Evolutionary conservation across 2,329 filamentous ascomycete species (phyloP), one percentile per base, ranked within the genome.

Genomic region (Xylaria sp.): DNA sequence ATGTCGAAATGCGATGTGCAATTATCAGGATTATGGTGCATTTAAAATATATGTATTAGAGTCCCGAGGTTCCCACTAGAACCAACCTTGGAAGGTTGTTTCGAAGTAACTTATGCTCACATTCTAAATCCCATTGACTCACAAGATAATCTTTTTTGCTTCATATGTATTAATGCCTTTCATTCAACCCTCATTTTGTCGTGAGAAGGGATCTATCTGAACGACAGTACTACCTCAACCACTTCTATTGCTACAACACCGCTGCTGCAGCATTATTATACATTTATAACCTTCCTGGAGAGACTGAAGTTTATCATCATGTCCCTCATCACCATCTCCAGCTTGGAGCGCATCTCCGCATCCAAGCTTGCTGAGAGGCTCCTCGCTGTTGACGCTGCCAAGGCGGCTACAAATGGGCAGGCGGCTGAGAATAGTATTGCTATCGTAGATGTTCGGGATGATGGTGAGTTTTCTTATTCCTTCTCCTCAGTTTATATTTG

Each of bases 401-500:
- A 34, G 6, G 15, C 23, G 3, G 20, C 46, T 20, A 28, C 23
- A 1, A n/a, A 20, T 62, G 28, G 50, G 66, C 30, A 28, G n/a
- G 39, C 28, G 9, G 43, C 10, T 58, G 32, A 36, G 4, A 41
- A 13, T 1, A 81, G 79, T 75, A 85, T 94, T 65, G 93, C 93
- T 10, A 84, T 98, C 43, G 87, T 98, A 66, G 96, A 98, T 79
- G 96, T 98, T 8, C 90, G 96, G 66, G 96, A 97, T 28, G 63
- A 71, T 50, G 66, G 66, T 69, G 15, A n/a, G 66, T 43, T 39
- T 45, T 13, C n/a, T 50, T 15, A 1, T n/a, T 1, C 28, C 25
- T 45, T 23, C 13, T 15, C 20, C 13, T 41, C 23, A 6, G 32
- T 3, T 41, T 46, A 25, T 25, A 18, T 18, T 28, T 15, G 1